Evolutionary conservation across 1,139 yeast genomes (phyloP), one percentile per base, ranked within the genome.

Genomic region (Suhomyces wounanorum): DNA sequence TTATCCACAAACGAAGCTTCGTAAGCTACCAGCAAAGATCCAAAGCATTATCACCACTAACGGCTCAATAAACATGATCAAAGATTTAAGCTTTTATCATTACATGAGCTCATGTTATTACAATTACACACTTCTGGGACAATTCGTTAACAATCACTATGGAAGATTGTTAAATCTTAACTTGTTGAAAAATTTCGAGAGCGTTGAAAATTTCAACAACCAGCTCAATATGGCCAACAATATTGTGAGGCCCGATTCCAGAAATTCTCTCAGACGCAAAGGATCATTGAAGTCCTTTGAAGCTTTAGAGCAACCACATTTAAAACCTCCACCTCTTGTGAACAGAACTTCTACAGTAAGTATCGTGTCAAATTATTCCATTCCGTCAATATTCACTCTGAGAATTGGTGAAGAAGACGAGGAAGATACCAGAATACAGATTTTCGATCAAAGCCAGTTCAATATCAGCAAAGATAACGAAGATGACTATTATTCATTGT

Each of bases 81-180:
- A 75, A 54, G 62, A 67, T 39, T 65, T 75, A 51, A 63, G 66
- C 43, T 61, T 73, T 35, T 74, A 67, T 55, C 74, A 71, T 54
- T 77, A 77, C 59, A 71, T 73, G 70, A 58, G 69, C 43, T 73
- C 79, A 10, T 77, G 79, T 53, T 77, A 77, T 57, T 68, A 61
- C 48, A 77, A 77, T 51, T 57, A 63, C 30, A 63, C 69, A 4
- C 80, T 80, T 0, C 52, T 53, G 13, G 64, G 63, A 10, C 58
- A 59, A 17, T 58, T 56, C 44, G 54, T 66, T 17, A 70, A 73
- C 52, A 76, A 75, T 52, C 81, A 77, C 59, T 77, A 69, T 56
- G 59, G 72, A 11, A 66, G 68, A 17, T 59, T 77, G 25, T 58
- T 77, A 26, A 70, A 67, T 26, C 60, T 76, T 44, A 75, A 77